A percentile compares a stretch with the other conserved stretches of the same genome.
Evolutionary conservation across 1,139 yeast species (phyloP).

Genomic region (Cylindricascospora bacillispora): DNA sequence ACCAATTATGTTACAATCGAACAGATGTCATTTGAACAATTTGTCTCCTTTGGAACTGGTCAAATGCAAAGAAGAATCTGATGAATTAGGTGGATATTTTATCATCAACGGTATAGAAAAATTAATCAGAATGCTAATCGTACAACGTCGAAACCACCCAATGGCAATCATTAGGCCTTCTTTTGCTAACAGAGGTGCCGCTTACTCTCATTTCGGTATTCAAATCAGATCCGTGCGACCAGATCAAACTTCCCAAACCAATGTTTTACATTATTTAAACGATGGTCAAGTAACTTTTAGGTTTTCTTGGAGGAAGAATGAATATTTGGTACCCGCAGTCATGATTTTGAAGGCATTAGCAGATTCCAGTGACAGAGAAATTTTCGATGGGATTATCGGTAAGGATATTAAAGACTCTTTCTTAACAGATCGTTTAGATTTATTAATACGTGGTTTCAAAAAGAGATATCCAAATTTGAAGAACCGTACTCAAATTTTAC

Average conservation of each 20-base stretch:
- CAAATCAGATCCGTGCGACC: conserved; percentile 92
- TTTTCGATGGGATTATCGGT: conserved; percentile 93
- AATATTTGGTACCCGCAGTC: conserved; percentile 82
- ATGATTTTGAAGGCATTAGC: conserved; percentile 84
- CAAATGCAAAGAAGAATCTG: conserved; percentile 73
- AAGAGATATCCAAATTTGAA: conserved; percentile 49
- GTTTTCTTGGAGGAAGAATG: conserved; percentile 95
- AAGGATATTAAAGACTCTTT: conserved; percentile 77
- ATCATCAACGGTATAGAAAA: conserved; percentile 95
- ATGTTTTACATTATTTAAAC: conserved; percentile 84
- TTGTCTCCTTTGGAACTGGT: conserved; percentile 76
- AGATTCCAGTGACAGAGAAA: conserved; percentile 87
- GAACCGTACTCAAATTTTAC: conserved; percentile 77
- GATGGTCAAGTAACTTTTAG: conserved; percentile 96
- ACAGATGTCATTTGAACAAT: conserved; percentile 81
- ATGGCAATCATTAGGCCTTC: conserved; percentile 96
- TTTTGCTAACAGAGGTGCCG: conserved; percentile 84
- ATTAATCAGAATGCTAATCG: conserved; percentile 91
- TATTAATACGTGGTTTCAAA: conserved; percentile 79
- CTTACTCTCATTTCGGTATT: conserved; percentile 82
- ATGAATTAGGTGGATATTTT: conserved; percentile 94
- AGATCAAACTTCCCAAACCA: conserved; percentile 95
- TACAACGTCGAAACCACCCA: conserved; percentile 94
- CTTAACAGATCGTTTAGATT: conserved; percentile 94
- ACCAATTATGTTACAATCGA: conserved; percentile 82